These are phyloP conservation scores for Candolleomyces eurysporus DNA, from an alignment of 768 basidiomycete species.

Conservation along the genomic window DNA sequence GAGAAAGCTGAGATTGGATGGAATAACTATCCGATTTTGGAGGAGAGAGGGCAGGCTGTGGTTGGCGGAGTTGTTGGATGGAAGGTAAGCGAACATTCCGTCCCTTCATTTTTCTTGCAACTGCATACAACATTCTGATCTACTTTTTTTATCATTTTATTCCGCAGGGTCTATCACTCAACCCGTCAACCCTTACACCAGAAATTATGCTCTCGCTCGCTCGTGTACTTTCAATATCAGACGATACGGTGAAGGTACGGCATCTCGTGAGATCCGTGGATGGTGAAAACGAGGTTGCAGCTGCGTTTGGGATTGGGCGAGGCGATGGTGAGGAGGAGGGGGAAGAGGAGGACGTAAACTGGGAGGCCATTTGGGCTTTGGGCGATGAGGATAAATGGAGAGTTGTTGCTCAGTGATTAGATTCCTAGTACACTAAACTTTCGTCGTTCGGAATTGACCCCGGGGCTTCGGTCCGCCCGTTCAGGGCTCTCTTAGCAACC, in stretches of 20 bases:
- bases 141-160: not conserved
- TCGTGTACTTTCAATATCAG: constrained; percentile 26
- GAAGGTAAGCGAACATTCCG: constrained; percentile 39
- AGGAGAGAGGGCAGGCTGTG: constrained; percentile 21
- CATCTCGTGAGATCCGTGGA: constrained; percentile 14
- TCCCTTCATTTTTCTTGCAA: not conserved
- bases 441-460: not conserved
- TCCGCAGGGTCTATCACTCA: constrained; percentile 54
- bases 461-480: not conserved
- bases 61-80: constrained; percentile 40
- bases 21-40: constrained; percentile 23
- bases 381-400: not conserved
- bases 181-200: constrained; percentile 57
- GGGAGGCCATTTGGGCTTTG: constrained; percentile 18
- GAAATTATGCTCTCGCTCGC: constrained; percentile 54
- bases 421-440: too few species aligned
- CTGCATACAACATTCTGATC: too few species aligned
- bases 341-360: constrained; percentile 19
- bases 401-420: not conserved
- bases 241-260: constrained; percentile 15
- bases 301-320: constrained; percentile 21
- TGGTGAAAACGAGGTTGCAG: not conserved
- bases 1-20: constrained; percentile 28
- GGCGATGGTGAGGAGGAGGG: constrained; percentile 16
- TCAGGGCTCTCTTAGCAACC: not conserved